Evolutionary conservation across 805 yeast genomes (phyloP).

Genomic region (Zygoascus ofunaensis): DNA sequence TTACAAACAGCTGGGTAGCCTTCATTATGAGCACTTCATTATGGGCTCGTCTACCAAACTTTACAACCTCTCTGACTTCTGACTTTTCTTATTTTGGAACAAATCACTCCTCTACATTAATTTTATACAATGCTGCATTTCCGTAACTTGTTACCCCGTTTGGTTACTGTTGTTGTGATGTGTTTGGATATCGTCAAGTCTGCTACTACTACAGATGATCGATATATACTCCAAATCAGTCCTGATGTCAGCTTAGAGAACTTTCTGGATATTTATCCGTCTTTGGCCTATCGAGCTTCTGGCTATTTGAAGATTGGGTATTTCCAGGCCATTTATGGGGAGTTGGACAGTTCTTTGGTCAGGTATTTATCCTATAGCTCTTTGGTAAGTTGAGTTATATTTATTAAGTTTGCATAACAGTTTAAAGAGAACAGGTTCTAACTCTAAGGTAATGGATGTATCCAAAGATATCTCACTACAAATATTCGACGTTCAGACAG

Average conservation of each 20-base stretch:
- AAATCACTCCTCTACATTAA: too few relatives aligned
- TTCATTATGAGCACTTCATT: too few relatives aligned
- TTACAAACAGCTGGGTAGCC: too few relatives aligned
- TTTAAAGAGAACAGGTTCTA: not conserved
- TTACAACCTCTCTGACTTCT: too few relatives aligned
- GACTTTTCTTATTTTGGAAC: too few relatives aligned
- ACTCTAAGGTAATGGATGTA: conserved; percentile 44
- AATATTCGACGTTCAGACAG: conserved; percentile 42
- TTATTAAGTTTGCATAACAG: not conserved
- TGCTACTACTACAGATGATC: conserved; percentile 7
- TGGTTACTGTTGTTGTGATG: too few relatives aligned
- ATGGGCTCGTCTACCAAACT: too few relatives aligned
- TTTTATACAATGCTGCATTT: too few relatives aligned
- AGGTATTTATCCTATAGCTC: conserved; percentile 13
- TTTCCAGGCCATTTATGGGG: conserved; percentile 18
- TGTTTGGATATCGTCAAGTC: too few relatives aligned
- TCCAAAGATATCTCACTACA: conserved; percentile 57
- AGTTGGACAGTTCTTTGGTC: conserved; percentile 13
- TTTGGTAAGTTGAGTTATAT: conserved; percentile 10
- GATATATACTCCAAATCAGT: conserved; percentile 16
- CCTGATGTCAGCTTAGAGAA: conserved; percentile 14
- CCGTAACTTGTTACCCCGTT: too few relatives aligned
- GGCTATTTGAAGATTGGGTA: conserved; percentile 15
- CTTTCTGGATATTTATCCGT: conserved; percentile 17
- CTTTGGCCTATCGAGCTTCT: conserved; percentile 8